Evolutionary conservation across 257 asterid genomes (phyloP), one percentile per base, ranked within the genome.

Genomic region (Fraxinus quadrangulata): DNA sequence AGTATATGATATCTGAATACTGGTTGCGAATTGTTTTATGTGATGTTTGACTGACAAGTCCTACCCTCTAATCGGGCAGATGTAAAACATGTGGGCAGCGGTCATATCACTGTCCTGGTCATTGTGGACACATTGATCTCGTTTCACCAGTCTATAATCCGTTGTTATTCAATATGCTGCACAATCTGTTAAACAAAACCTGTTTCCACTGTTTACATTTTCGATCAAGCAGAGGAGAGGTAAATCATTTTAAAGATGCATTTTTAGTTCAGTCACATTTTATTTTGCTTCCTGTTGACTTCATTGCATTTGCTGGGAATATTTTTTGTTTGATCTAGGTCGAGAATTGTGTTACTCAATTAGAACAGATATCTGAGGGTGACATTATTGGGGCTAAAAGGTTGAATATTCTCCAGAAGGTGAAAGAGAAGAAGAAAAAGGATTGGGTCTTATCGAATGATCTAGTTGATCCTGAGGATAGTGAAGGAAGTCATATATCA

Each of bases 121-220:
- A 95, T 81, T 95, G 94, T 84, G 99, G 99, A 54, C 93, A 93
- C 71, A 93, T 95, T 49, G 96, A 90, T 68, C 97, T 95, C 65
- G 96, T 90, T 79, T 89, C 87, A 0, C 88, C 96, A 1, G 90
- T 80, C 70, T 95, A 88, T 83, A 95, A 95, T 70, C 99, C 99
- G 0, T 73, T 95, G 91, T 82, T 90, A 11, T 89, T 95, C 77
- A 73, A 71, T 79, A 76, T 72, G 79, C 80, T 95, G 88, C 71
- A 71, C 78, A 86, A n/a, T 79, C 74, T 95, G 67, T 84, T 95
- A 81, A 88, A 89, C 61, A 86, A 77, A 65, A 81, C 88, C 19
- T 95, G 99, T 80, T 85, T 93, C 67, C 76, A 70, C 77, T 95
- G 99, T 86, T 85, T 83, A 37, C 94, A 85, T 40, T 95, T 93